Evolutionary conservation across 2,329 filamentous ascomycete species (phyloP), one percentile per base, ranked within the genome.

Genomic region (Hymenoscyphus salicellus): DNA sequence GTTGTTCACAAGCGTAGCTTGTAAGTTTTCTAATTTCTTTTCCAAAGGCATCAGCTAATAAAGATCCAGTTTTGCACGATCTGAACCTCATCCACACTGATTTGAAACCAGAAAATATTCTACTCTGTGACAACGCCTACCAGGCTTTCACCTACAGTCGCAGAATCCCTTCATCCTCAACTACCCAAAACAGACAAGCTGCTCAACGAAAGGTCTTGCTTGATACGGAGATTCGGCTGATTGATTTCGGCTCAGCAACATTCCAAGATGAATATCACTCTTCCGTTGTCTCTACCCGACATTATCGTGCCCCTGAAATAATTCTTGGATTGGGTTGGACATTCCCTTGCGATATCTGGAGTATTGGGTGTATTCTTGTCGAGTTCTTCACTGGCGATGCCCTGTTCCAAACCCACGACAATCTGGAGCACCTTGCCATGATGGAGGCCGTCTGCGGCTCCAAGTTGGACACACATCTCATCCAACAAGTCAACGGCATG

Each of bases 1-100:
- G 76, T 82, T 99, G 17, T 91, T 99, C 67, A 98, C 94, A n/a
- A 98, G 94, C 74, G 96, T 99, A 74, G 95, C 95, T 65, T 99
- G 92, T 96, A 81, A 83, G 92, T 87, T 61, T 32, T 43, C n/a
- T 14, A 28, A 57, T 52, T 60, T 28, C 33, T 55, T 14, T n/a
- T 36, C 63, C 10, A 28, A 46, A 41, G 14, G 10, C n/a, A 38
- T 52, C 20, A 63, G 63, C 65, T 74, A 68, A 77, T 77, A 63
- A 76, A 66, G 26, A 55, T 16, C 1, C 63, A 96, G 92, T 98
- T 78, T 83, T 99, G 26, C 95, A 99, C 76, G 95, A 99, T 78
- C 85, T 99, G 20, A 97, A 98, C 76, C 85, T 99, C 69, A 97
- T 99, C 66, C 95, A 99, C 76, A 99, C 95, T 10, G 87, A 90